A percentile compares a stretch with the other conserved stretches of the same genome.
Evolutionary conservation across 2,329 filamentous ascomycete genomes (phyloP).

Genomic region (Clonostachys chloroleuca): DNA sequence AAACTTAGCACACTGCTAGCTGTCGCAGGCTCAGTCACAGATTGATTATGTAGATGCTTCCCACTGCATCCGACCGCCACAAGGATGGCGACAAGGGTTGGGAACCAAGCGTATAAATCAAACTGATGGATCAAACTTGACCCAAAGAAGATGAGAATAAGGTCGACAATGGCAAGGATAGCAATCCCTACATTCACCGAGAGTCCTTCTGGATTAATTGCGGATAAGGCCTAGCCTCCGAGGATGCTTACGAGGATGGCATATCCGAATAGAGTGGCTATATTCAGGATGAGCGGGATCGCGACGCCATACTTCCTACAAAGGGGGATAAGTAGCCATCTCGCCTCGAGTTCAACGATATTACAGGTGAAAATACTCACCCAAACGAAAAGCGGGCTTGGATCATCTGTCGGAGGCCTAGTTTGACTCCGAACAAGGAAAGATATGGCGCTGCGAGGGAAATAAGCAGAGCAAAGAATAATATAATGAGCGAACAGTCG

Average conservation of each 20-base stretch:
- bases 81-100: conserved; percentile 46
- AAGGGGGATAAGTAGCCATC: conserved; percentile 43
- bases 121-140: conserved; percentile 52
- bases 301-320: conserved; percentile 44
- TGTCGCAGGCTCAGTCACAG: conserved; percentile 26
- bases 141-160: conserved; percentile 58
- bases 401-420: conserved; percentile 64
- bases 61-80: conserved; percentile 52
- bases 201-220: conserved; percentile 42
- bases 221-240: conserved; percentile 53
- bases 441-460: conserved; percentile 51
- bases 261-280: conserved; percentile 60
- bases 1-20: conserved; percentile 48
- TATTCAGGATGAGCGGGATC: conserved; percentile 55
- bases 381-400: conserved; percentile 61
- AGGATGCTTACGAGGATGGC: conserved; percentile 57
- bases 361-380: conserved; percentile 27
- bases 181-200: conserved; percentile 54
- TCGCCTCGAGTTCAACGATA: conserved; percentile 41
- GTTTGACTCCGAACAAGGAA: conserved; percentile 53
- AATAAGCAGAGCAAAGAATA: conserved; percentile 58
- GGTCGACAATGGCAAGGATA: conserved; percentile 49
- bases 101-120: conserved; percentile 53
- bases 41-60: conserved; percentile 41
- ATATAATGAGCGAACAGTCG: conserved; percentile 52